Evolutionary conservation across 257 asterid genomes (phyloP).

Genomic region (Capsicum baccatum): DNA sequence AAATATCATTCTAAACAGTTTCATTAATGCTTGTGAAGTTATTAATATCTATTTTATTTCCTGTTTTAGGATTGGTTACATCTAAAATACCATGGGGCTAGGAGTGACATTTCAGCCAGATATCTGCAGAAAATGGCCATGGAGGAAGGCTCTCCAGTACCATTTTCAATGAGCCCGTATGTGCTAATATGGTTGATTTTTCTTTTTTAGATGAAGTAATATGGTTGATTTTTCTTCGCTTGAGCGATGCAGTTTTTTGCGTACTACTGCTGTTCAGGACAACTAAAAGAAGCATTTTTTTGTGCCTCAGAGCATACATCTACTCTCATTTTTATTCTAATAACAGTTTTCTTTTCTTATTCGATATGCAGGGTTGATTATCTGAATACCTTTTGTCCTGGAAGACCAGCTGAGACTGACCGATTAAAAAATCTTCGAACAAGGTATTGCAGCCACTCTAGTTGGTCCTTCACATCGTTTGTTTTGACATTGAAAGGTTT

Average conservation of each 20-base stretch:
- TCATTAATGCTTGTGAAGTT: constrained; percentile 2
- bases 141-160: constrained; percentile 52
- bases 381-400: constrained; percentile 69
- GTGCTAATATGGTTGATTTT: constrained; percentile 31
- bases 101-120: constrained; percentile 59
- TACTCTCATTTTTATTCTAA: background rate
- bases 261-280: background rate
- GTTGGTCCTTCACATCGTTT: background rate
- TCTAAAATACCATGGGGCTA: constrained; percentile 63
- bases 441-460: constrained; percentile 54
- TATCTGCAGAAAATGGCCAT: constrained; percentile 56
- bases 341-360: constrained; percentile 27
- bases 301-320: constrained; percentile 16
- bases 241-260: background rate
- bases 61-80: constrained; percentile 69
- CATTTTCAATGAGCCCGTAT: constrained; percentile 77
- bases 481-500: background rate
- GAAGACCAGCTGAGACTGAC: constrained; percentile 46
- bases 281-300: background rate
- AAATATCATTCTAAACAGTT: constrained; percentile 15
- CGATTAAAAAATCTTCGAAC: constrained; percentile 50
- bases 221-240: constrained; percentile 9
- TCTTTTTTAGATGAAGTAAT: background rate
- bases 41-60: background rate
- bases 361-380: constrained; percentile 63